Evolutionary conservation across 2,329 filamentous ascomycete genomes (phyloP).

Genomic region (Aphanoascus verrucosus): DNA sequence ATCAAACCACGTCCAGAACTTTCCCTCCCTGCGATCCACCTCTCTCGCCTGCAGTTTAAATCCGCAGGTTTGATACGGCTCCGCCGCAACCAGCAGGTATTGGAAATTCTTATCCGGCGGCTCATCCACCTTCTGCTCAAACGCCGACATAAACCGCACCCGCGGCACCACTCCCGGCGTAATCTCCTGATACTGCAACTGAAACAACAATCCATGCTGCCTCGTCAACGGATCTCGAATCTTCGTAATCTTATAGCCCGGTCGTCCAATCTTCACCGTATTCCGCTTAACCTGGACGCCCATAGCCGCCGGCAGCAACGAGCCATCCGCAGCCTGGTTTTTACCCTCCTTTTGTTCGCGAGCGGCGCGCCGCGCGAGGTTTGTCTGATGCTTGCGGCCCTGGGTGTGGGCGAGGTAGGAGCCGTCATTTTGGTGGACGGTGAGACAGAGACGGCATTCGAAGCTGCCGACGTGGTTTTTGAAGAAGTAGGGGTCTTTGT

Average conservation of each 20-base stretch:
- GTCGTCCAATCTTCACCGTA: slow-evolving; percentile 85
- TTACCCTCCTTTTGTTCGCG: slow-evolving; percentile 86
- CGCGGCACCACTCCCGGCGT: slow-evolving; percentile 62
- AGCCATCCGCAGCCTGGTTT: slow-evolving; percentile 43
- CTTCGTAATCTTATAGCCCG: slow-evolving; percentile 97
- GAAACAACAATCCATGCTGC: slow-evolving; percentile 87
- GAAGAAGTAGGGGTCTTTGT: slow-evolving; percentile 99
- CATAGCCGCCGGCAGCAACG: slow-evolving; percentile 62
- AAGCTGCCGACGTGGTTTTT: slow-evolving; percentile 98
- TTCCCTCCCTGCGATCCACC: slow-evolving; percentile 77
- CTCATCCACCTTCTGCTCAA: slow-evolving; percentile 89
- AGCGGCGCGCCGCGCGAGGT: slow-evolving; percentile 89
- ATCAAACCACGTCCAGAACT: slow-evolving; percentile 93
- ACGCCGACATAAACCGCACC: slow-evolving; percentile 95
- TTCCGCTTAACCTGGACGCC: slow-evolving; percentile 66
- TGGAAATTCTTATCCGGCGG: slow-evolving; percentile 84
- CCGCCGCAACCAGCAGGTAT: slow-evolving; percentile 87
- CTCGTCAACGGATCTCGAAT: slow-evolving; percentile 76
- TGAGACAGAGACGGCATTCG: slow-evolving; percentile 92
- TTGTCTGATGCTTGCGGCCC: slow-evolving; percentile 97
- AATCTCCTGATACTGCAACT: slow-evolving; percentile 91
- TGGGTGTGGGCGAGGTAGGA: slow-evolving; percentile 98
- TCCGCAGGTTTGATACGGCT: slow-evolving; percentile 94
- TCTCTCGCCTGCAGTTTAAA: slow-evolving; percentile 94
- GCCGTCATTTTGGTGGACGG: slow-evolving; percentile 97